Evolutionary conservation across 164 flowering plant genomes (phyloP).

Genomic region (Aristolochia contorta): DNA sequence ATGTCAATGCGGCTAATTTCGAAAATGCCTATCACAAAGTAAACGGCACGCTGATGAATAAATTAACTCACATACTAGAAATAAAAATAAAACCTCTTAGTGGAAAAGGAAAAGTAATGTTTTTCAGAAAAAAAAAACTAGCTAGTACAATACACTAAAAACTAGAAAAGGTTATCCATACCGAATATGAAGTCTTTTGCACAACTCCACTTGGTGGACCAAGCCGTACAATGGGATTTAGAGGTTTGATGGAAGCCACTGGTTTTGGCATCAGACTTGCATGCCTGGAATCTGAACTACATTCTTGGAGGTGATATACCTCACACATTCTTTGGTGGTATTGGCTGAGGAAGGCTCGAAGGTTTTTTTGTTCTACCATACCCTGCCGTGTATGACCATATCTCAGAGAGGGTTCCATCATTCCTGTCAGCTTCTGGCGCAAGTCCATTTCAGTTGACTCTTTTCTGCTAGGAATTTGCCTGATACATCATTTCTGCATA

Average conservation of each 20-base stretch:
- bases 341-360: slow-evolving; percentile 14
- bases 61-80: too few species aligned
- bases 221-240: slow-evolving; percentile 32
- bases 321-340: slow-evolving; percentile 49
- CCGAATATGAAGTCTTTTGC: slow-evolving; percentile 37
- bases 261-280: slow-evolving; percentile 27
- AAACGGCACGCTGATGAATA: too few species aligned
- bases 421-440: slow-evolving; percentile 42
- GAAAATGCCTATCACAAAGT: too few species aligned
- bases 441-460: slow-evolving; percentile 31
- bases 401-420: too few species aligned
- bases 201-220: slow-evolving; percentile 20
- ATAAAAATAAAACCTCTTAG: too few species aligned
- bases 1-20: too few species aligned
- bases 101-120: neutral
- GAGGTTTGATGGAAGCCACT: slow-evolving; percentile 22
- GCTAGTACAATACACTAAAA: neutral
- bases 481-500: slow-evolving; percentile 36
- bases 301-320: slow-evolving; percentile 40
- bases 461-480: slow-evolving; percentile 16
- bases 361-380: too few species aligned
- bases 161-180: slow-evolving; percentile 10
- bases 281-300: slow-evolving; percentile 30
- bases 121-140: neutral
- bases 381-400: too few species aligned